A percentile compares a stretch with the other conserved stretches of the same genome.
Conservation (phyloP, 176 grass and related monocot genomes). For the Pharus latifolius region DNA sequence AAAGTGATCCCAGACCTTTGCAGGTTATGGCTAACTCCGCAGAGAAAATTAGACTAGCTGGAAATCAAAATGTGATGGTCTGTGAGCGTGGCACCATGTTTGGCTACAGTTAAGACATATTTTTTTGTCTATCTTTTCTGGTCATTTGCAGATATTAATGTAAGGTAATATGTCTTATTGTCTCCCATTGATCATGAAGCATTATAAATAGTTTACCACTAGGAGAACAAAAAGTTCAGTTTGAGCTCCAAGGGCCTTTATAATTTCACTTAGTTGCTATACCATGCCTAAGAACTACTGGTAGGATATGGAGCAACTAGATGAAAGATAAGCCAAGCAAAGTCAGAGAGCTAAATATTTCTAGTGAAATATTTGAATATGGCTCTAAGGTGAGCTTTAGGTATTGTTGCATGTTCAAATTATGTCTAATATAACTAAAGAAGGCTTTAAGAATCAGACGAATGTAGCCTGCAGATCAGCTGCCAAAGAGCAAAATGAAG, state of each 20-base stretch:
- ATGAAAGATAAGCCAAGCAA: neutral
- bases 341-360: neutral
- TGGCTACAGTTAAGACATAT: constrained; percentile 80
- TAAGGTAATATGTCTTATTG: no score
- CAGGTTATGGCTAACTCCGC: constrained; percentile 74
- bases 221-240: no score
- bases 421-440: neutral
- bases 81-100: constrained; percentile 98
- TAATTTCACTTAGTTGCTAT: no score
- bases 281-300: neutral
- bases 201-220: no score
- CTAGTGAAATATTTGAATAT: neutral
- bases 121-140: constrained; percentile 17
- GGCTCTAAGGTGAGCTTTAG: neutral
- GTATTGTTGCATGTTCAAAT: neutral
- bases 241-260: no score
- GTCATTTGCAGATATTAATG: no score
- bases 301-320: neutral
- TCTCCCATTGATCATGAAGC: no score
- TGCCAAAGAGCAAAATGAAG: neutral
- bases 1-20: neutral
- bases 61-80: constrained; percentile 94
- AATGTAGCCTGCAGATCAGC: neutral
- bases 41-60: constrained; percentile 91
- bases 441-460: neutral